Percentiles rank a stretch among this genome's conserved stretches.
These are phyloP conservation scores for Fragaria nilgerrensis DNA, from an alignment of 306 rosid species.

Conservation along the genomic window DNA sequence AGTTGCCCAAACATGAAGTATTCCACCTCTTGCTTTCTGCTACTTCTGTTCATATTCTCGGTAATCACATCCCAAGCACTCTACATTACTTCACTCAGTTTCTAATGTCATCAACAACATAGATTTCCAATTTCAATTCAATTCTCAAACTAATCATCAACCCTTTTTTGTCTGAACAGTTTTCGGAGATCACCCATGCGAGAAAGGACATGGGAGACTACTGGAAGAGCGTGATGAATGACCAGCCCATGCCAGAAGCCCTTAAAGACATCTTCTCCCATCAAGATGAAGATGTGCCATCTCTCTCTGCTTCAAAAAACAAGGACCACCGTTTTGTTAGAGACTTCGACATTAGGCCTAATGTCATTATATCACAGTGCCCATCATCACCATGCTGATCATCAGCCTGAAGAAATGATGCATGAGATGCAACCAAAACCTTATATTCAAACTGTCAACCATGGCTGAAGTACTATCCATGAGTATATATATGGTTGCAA, in stretches of 20 bases:
- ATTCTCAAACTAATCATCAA: neutral
- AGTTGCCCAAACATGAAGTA: constrained; percentile 40
- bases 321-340: constrained; percentile 30
- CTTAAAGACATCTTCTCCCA: constrained; percentile 40
- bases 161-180: constrained; percentile 19
- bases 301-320: constrained; percentile 17
- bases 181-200: constrained; percentile 35
- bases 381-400: constrained; percentile 1
- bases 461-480: constrained; percentile 6
- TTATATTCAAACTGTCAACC: constrained; percentile 8
- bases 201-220: constrained; percentile 54
- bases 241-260: constrained; percentile 65
- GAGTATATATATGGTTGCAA: neutral
- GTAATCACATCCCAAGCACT: constrained; percentile 36
- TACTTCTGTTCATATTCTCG: constrained; percentile 41
- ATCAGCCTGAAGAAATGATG: neutral
- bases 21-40: constrained; percentile 32
- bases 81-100: neutral
- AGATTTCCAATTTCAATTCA: neutral
- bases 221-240: constrained; percentile 62
- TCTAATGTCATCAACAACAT: neutral
- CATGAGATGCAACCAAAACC: constrained; percentile 2
- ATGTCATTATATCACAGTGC: constrained; percentile 45
- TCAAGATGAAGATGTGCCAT: constrained; percentile 19
- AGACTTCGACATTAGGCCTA: constrained; percentile 48